These are phyloP conservation scores for Alternaria incomplexa DNA, from an alignment of 2,329 filamentous ascomycete genomes.

Conservation along the genomic window DNA sequence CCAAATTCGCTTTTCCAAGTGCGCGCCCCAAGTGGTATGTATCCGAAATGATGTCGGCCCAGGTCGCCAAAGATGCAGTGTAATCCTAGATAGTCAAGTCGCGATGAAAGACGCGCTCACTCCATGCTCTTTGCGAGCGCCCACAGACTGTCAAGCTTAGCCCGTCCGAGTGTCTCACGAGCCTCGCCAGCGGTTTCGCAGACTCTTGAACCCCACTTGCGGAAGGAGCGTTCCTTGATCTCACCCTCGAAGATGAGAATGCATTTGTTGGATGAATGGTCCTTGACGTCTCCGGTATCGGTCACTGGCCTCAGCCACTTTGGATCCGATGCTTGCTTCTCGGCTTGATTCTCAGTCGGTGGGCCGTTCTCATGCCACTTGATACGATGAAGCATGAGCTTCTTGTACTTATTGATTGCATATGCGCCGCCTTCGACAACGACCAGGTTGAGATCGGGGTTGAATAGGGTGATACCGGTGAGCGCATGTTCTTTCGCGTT, in stretches of 20 bases:
- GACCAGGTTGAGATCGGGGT: constrained; percentile 86
- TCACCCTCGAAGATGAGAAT: constrained; percentile 90
- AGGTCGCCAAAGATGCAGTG: background rate
- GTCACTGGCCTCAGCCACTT: constrained; percentile 81
- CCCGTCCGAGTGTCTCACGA: constrained; percentile 75
- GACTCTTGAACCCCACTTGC: constrained; percentile 84
- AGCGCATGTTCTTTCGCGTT: constrained; percentile 90
- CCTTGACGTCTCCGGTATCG: constrained; percentile 77
- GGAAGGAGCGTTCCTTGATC: constrained; percentile 78
- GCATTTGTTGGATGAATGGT: constrained; percentile 82
- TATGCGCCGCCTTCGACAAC: constrained; percentile 90
- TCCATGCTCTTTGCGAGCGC: constrained; percentile 74
- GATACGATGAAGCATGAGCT: constrained; percentile 91
- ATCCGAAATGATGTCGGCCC: background rate
- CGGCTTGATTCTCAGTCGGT: constrained; percentile 64
- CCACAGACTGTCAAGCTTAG: constrained; percentile 97
- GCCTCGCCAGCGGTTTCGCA: constrained; percentile 93
- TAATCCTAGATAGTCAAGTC: background rate
- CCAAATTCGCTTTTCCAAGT: background rate
- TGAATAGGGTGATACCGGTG: constrained; percentile 89
- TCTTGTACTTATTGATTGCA: constrained; percentile 84
- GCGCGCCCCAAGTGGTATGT: background rate
- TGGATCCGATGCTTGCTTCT: constrained; percentile 67
- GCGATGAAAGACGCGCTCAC: background rate
- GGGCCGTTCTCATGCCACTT: constrained; percentile 91